Evolutionary conservation across 75 land plant genomes (phyloP).

Genomic region (Sequoiadendron giganteum): DNA sequence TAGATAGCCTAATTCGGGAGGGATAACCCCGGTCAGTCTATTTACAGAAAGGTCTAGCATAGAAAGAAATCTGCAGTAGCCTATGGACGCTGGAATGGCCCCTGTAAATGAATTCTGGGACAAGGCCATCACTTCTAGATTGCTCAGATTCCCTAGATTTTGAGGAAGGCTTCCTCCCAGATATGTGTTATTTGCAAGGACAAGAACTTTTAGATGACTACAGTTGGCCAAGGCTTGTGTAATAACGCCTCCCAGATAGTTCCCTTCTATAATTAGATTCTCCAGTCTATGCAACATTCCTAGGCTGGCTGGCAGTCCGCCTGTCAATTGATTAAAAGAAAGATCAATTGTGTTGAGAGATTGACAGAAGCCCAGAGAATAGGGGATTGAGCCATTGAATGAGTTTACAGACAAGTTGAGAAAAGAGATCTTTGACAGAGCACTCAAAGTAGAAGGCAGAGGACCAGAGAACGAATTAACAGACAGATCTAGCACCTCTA

Average conservation of each 20-base stretch:
- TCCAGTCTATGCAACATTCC: too few relatives aligned
- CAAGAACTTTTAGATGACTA: constrained; percentile 22
- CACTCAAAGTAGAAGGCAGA: neutral
- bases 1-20: neutral
- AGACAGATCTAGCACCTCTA: neutral
- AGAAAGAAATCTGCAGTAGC: neutral
- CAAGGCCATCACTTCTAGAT: constrained; percentile 48
- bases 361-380: neutral
- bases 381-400: neutral
- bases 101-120: neutral
- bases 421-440: too few relatives aligned
- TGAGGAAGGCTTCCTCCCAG: constrained; percentile 60
- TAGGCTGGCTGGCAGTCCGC: too few relatives aligned
- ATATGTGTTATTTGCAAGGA: constrained; percentile 30
- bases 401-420: neutral
- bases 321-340: too few relatives aligned
- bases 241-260: constrained; percentile 12
- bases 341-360: too few relatives aligned
- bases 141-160: constrained; percentile 47
- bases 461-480: neutral
- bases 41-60: neutral
- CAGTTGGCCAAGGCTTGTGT: constrained; percentile 27
- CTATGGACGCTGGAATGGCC: neutral
- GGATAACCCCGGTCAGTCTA: neutral
- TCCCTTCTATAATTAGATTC: neutral